These are phyloP conservation scores for Neonectria hederae DNA, from an alignment of 2,329 filamentous ascomycete genomes.

Conservation along the genomic window DNA sequence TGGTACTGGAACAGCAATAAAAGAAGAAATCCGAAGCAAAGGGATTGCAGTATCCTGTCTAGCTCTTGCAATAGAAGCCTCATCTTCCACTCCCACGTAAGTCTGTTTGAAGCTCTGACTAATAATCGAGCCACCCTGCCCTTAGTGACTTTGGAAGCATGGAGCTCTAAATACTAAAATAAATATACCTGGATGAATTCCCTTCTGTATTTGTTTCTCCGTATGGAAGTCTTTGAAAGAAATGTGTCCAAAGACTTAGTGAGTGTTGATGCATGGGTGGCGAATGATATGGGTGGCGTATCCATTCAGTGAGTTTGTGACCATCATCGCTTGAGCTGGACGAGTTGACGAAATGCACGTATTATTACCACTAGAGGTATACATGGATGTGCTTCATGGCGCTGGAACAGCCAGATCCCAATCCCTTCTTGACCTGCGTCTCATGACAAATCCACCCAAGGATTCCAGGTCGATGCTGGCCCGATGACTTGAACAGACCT, in stretches of 20 bases:
- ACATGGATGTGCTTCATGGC: neutral
- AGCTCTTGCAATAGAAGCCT: neutral
- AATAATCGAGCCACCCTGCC: neutral
- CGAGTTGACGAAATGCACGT: neutral
- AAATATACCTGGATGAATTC: too few species aligned
- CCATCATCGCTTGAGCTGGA: neutral
- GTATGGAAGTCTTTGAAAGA: too few species aligned
- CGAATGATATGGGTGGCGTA: neutral
- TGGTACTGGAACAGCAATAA: neutral
- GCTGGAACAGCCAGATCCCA: neutral
- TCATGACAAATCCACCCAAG: too few species aligned
- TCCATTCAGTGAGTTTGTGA: neutral
- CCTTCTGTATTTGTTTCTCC: neutral
- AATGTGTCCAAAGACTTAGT: neutral
- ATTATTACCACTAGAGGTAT: neutral
- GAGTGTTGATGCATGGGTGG: neutral
- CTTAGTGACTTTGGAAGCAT: neutral
- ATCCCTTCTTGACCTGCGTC: neutral
- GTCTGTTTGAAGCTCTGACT: neutral
- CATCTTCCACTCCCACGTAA: neutral
- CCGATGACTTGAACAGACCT: neutral
- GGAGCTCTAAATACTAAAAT: too few species aligned
- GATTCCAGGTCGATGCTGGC: neutral
- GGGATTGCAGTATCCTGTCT: neutral
- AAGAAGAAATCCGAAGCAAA: neutral